Conservation (phyloP, 2,329 filamentous ascomycete genomes). For the Leptosphaerulina australis region DNA sequence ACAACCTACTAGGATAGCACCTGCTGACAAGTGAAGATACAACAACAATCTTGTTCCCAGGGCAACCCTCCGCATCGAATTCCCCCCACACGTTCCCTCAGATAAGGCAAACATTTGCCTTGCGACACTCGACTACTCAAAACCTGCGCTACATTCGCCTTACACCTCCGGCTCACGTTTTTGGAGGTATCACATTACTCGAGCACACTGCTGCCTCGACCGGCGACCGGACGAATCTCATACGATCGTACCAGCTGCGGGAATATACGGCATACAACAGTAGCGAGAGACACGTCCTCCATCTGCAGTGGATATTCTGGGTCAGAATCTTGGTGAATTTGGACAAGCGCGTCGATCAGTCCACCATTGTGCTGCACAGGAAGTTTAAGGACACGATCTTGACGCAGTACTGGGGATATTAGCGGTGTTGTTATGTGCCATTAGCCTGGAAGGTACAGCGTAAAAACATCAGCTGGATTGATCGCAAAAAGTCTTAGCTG, state of each 20-base stretch:
- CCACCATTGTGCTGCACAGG: background rate
- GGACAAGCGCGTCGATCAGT: background rate
- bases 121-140: conserved; percentile 9
- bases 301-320: background rate
- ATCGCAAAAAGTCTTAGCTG: background rate
- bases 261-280: background rate
- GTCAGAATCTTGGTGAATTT: background rate
- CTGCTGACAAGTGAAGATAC: conserved; percentile 24
- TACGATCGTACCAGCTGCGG: background rate
- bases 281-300: conserved; percentile 1
- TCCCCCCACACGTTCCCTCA: conserved; percentile 14
- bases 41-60: conserved; percentile 23
- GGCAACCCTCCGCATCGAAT: conserved; percentile 30
- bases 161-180: background rate
- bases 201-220: conserved; percentile 1
- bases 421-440: conserved; percentile 22
- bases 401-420: background rate
- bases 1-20: background rate
- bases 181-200: background rate
- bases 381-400: background rate
- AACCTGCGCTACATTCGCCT: background rate
- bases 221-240: background rate
- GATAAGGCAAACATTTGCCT: conserved; percentile 32
- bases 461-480: background rate
- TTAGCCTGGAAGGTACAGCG: conserved; percentile 27